Evolutionary conservation across 768 basidiomycete genomes (phyloP).

Genomic region (Tubosaeta brunneosetosa): DNA sequence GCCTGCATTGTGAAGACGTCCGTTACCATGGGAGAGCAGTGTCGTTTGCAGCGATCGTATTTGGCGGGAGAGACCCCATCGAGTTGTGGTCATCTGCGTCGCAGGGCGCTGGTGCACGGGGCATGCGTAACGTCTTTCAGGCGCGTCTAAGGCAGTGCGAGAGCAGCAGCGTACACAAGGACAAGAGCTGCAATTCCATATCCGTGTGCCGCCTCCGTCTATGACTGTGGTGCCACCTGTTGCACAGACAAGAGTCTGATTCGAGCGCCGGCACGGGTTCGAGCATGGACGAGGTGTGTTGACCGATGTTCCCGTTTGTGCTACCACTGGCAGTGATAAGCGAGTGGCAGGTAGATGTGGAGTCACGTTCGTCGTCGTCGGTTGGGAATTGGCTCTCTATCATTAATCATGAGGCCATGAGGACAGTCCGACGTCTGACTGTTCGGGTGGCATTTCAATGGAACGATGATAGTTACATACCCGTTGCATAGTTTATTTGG

Average conservation of each 20-base stretch:
- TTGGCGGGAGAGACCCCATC: conserved; percentile 13
- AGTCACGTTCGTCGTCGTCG: conserved; percentile 14
- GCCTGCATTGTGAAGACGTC: conserved; percentile 21
- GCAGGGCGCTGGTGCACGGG: conserved; percentile 1
- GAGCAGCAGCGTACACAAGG: conserved; percentile 8
- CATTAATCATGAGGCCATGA: too few species aligned
- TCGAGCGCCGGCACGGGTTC: conserved; percentile 14
- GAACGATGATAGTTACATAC: background rate
- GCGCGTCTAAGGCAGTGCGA: conserved; percentile 15
- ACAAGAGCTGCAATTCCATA: conserved; percentile 4
- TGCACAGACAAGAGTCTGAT: conserved; percentile 16
- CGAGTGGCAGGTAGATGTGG: conserved; percentile 13
- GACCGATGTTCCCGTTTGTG: conserved; percentile 5
- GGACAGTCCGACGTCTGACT: conserved; percentile 14
- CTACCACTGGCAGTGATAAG: conserved; percentile 7
- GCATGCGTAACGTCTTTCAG: conserved; percentile 3
- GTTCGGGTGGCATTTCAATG: conserved; percentile 14
- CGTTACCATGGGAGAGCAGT: conserved; percentile 8
- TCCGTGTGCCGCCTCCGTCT: conserved; percentile 7
- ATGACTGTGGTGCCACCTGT: background rate
- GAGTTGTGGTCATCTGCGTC: conserved; percentile 8
- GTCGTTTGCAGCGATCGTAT: conserved; percentile 15
- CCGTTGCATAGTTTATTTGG: too few species aligned
- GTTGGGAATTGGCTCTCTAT: conserved; percentile 18
- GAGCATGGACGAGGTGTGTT: conserved; percentile 5